Base-by-base conservation (phyloP, 2,329 filamentous ascomycete species). In the Apiospora saccharicola region DNA sequence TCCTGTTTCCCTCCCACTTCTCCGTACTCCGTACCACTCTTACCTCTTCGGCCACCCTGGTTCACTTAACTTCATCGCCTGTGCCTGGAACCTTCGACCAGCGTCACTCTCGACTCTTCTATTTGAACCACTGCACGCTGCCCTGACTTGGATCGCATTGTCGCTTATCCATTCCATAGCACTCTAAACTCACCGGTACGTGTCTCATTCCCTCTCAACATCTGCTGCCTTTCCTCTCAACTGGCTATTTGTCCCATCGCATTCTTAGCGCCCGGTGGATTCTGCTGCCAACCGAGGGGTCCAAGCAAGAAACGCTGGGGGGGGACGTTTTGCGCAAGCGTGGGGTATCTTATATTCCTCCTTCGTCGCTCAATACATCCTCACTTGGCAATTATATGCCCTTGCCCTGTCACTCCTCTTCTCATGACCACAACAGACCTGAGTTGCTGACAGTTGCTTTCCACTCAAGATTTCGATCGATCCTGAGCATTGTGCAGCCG, bases 21-120 rank as follows among this genome's bases (percentile, higher is more conserved):
- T 57, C 26, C 46, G 26, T 46, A 16, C 44, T 16, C 22, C 7
- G 57, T 64, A 41, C 10, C 26, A 37, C 57, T 64, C 19, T 34
- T 34, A 64, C 34, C 57, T 64, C 57, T 41, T 5, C 34, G 34
- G 57, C 57, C n/a, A 64, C 34, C 57, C 57, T 64, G 37, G 57
- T 64, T 37, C 57, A 41, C 30, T 64, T 64, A 34, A 64, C 57
- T 64, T 64, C 30, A 41, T 71, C 53, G n/a, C 37, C 30, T 69
- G 51, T 70, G 71, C 71, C 71, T 72, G 68, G 71, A 72, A 72
- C 71, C 24, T 72, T 72, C 71, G 69, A 26, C 68, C 19, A 70
- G 47, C 24, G 24, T 64, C 57, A 34, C 57, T 7, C 34, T 64
- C 57, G 57, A 64, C 44, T 49, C 37, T 49, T 49, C 67, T 69